Base-by-base conservation (phyloP, 768 basidiomycete genomes). In the Leccinum barrowsii region DNA sequence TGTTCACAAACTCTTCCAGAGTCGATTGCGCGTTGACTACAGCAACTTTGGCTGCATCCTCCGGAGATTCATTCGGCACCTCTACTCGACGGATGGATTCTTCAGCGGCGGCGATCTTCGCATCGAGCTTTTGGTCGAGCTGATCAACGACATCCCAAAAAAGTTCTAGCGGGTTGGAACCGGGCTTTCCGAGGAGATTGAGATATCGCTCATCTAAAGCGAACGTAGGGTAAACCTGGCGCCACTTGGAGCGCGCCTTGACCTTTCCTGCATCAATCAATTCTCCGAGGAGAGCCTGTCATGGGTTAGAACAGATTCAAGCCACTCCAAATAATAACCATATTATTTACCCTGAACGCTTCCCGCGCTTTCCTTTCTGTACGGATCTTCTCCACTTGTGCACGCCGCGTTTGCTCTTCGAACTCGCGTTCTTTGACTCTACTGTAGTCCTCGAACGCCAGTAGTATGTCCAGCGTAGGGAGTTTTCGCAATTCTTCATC, bases 61-160 rank as follows among this genome's bases (percentile, higher is more conserved):
- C 70, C 2, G 61, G 61, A 2, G 60, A 56, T 65, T 54, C 77
- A 42, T 73, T 74, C 22, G 71, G 73, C 13, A 49, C 69, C 46
- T 73, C 71, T 17, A 71, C 62, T 50, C 78, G 77, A 62, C 77
- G 80, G 62, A 91, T 78, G 4, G 80, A 85, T 30, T 77, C 80
- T 58, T 88, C 86, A 3, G 89, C 84, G 30, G 83, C 66, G n/a
- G 79, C 79, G 17, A 91, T 86, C 67, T 91, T 91, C 19, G 81
- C 80, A 60, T 94, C 93, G 17, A 96, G 81, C 62, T 86, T 82
- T 68, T 94, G 91, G 67, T 94, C 94, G 3, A 97, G 80, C 44
- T 78, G 80, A 72, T 99, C 97, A 48, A 97, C 88, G 10, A 82
- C 70, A 73, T 98, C 96, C 93, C 94, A 97, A 75, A 97, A 98